Evolutionary conservation across 1,284 basidiomycete genomes (phyloP), one percentile per base, ranked within the genome.

Genomic region (Ganoderma sinense): DNA sequence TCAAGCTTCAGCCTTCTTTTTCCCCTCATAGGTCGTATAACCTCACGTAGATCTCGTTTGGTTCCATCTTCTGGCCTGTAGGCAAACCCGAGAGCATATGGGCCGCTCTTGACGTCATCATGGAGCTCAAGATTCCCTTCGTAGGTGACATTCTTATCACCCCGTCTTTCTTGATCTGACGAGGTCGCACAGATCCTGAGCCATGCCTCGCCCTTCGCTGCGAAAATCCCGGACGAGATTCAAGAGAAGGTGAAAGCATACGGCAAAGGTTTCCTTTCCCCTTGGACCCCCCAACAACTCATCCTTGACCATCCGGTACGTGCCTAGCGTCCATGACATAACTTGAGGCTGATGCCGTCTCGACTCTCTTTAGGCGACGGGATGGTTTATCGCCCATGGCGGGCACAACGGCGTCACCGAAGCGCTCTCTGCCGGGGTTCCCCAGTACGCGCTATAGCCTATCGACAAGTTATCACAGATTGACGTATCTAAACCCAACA

Each of bases 231-330:
- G 0, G 74, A 75, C 1, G 69, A 66, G 1, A 43, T 78, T 36
- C 58, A 62, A 29, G 64, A 71, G 55, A 78, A 75, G 45, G 69
- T 76, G 0, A 53, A 70, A 18, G 43, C 60, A 3, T 75, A 73
- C n/a, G 73, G 73, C 2, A 67, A 71, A n/a, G 75, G 74, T 1
- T 0, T 75, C 0, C 41, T 77, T 11, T 73, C 74, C 13, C 45
- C 67, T 1, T 78, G 75, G 75, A 66, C 73, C 1, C 76, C 76
- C 4, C 76, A 78, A 67, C 76, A 78, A 59, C 65, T 63, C 6
- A 74, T 78, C 41, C 72, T 78, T 23, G 71, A 66, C 13, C 76
- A 78, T 41, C 74, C 75, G 13, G 77, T 75, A 68, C 29, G 71
- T 43, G 8, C 18, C 13, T 26, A 18, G 41, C 14, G 48, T 20